Evolutionary conservation across 305 asterid species (phyloP), one percentile per base, ranked within the genome.

Genomic region (Solanum hybrid): DNA sequence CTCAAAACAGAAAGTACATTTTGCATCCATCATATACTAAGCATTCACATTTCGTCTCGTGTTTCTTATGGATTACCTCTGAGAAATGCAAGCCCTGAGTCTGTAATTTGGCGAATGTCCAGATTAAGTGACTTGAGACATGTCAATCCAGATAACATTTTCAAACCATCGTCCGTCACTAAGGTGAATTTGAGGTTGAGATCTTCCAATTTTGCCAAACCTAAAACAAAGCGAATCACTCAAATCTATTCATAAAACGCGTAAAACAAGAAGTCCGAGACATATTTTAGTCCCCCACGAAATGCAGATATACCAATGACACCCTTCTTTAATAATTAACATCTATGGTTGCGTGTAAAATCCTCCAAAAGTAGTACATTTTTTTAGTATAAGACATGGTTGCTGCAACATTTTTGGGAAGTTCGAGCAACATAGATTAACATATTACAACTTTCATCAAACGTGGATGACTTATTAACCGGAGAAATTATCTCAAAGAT

Each of bases 31-130:
- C 33, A 11, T n/a, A 11, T 36, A 37, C 86, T 37, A 12, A 80
- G n/a, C 67, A 80, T 80, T 24, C 20, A 4, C 86, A 39, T 0
- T 80, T 80, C 31, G 64, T 24, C 13, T 13, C 67, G 4, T 81
- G 35, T 42, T 83, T 42, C 61, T 22, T 28, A 29, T 28, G 46
- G 83, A 33, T 87, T 40, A 92, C 94, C 88, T 6, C 78, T 89
- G 80, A 93, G 92, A 83, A 67, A 26, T 37, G 91, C 90, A 34
- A 92, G 92, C 51, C 93, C 93, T 10, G 80, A 34, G 64, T 93
- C 94, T 7, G 94, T 89, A 86, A 93, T 90, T n/a, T 87, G 92
- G 80, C 89, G 93, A 89, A 91, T 34, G 77, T 93, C 94, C 81
- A 93, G 89, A 82, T 90, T 93, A 64, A 93, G 89, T 33, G 91